These are phyloP conservation scores for Globisporangium megalacanthum DNA, from an alignment of 352 stramenopile genomes.

Conservation along the genomic window DNA sequence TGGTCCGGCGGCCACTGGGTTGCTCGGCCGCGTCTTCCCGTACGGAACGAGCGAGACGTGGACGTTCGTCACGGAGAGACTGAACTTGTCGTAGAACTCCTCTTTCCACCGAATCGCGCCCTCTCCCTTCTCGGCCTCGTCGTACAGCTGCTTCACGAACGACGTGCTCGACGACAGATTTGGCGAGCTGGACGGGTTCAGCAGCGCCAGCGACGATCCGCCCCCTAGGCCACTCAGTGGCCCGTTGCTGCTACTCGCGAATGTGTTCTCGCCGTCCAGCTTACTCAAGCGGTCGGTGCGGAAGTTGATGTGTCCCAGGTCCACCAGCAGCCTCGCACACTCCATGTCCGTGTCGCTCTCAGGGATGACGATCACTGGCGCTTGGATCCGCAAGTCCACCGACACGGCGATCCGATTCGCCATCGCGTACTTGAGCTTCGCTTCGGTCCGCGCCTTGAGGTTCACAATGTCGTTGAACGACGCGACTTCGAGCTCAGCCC, in stretches of 20 bases:
- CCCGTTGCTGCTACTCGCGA: constrained; percentile 19
- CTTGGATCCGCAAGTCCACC: constrained; percentile 81
- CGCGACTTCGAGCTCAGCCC: constrained; percentile 83
- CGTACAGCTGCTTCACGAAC: constrained; percentile 83
- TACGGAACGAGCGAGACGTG: constrained; percentile 79
- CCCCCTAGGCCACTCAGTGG: constrained; percentile 22
- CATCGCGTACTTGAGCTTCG: constrained; percentile 88
- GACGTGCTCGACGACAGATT: constrained; percentile 51
- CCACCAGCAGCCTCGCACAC: constrained; percentile 69
- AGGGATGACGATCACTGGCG: constrained; percentile 79
- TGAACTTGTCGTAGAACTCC: constrained; percentile 90
- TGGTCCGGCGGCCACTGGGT: constrained; percentile 16
- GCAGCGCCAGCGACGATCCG: constrained; percentile 34
- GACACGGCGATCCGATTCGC: constrained; percentile 76
- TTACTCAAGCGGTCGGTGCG: constrained; percentile 77
- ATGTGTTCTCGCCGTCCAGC: constrained; percentile 51
- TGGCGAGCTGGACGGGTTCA: constrained; percentile 36
- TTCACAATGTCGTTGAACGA: constrained; percentile 91
- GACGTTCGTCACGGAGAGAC: constrained; percentile 73
- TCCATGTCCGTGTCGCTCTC: constrained; percentile 78
- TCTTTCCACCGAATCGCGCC: constrained; percentile 86
- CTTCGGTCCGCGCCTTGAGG: constrained; percentile 78
- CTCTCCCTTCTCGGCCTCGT: constrained; percentile 81
- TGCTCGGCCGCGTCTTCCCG: constrained; percentile 26
- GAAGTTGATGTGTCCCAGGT: constrained; percentile 83